phyloP scores from a whole-genome alignment of 331 rosid genomes.

The Acacia concinna region DNA sequence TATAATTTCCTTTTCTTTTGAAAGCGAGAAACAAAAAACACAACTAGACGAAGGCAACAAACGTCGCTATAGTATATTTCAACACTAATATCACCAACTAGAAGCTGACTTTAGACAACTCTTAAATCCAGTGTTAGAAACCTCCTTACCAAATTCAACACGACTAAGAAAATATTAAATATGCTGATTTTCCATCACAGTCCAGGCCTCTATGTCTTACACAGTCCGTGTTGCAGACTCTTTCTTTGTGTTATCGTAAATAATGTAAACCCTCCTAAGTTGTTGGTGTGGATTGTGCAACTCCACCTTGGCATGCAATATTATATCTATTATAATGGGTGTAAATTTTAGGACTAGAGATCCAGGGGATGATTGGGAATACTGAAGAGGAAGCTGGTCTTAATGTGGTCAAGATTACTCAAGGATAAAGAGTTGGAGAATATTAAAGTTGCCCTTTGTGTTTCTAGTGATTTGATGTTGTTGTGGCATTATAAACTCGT shows the following conservation, averaged over 20 bases:
- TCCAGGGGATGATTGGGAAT: too few relatives aligned
- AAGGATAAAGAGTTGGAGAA: too few relatives aligned
- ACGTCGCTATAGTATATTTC: neutral
- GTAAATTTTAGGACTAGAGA: too few relatives aligned
- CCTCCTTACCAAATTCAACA: neutral
- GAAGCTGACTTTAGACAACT: neutral
- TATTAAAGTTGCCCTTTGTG: too few relatives aligned
- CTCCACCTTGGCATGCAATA: too few relatives aligned
- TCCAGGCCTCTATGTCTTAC: neutral
- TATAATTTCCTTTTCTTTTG: neutral
- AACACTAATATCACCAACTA: neutral
- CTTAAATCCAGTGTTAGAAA: neutral
- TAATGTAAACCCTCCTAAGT: neutral
- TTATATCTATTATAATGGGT: too few relatives aligned
- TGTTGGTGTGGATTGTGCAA: too few relatives aligned
- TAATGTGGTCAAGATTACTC: too few relatives aligned
- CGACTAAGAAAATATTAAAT: neutral
- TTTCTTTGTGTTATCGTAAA: neutral
- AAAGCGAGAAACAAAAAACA: neutral
- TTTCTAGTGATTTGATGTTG: too few relatives aligned
- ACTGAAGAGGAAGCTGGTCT: too few relatives aligned
- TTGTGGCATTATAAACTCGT: neutral
- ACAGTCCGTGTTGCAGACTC: neutral
- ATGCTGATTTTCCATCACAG: neutral
- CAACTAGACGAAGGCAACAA: neutral